Conservation (phyloP, 169 alveolate species). For the Cytauxzoon felis region DNA sequence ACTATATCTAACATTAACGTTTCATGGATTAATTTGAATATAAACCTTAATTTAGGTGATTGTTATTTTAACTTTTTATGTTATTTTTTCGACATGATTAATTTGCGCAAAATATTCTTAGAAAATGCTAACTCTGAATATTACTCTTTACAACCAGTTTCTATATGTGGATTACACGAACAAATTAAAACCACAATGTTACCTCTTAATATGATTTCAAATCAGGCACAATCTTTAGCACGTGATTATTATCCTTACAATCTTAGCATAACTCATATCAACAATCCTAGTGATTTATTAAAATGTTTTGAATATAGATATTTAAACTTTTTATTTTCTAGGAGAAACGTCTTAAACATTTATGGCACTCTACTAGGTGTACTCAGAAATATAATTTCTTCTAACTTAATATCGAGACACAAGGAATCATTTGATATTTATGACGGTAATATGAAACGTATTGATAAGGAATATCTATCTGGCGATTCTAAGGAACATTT, state of each 20-base stretch:
- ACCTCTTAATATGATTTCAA: background rate
- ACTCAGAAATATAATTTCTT: background rate
- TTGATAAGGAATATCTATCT: background rate
- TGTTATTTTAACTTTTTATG: constrained; percentile 44
- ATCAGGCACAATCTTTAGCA: background rate
- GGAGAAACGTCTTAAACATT: background rate
- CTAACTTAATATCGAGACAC: constrained; percentile 2
- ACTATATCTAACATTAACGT: constrained; percentile 29
- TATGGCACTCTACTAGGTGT: constrained; percentile 9
- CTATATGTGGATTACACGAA: constrained; percentile 3
- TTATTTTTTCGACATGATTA: constrained; percentile 38
- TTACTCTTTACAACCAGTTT: constrained; percentile 20
- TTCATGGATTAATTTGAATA: constrained; percentile 56
- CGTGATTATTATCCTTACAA: background rate
- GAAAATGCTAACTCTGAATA: constrained; percentile 3
- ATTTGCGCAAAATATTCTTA: background rate
- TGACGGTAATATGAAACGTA: background rate
- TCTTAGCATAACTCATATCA: constrained; percentile 1
- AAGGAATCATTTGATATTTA: too few species aligned
- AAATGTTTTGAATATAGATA: constrained; percentile 12
- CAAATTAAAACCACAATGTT: constrained; percentile 16
- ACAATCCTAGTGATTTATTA: constrained; percentile 10
- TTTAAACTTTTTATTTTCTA: background rate
- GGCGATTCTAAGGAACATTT: background rate
- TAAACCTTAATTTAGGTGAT: constrained; percentile 48